These are phyloP conservation scores for Centella asiatica DNA, from an alignment of 129 eudicot genomes.

Conservation along the genomic window DNA sequence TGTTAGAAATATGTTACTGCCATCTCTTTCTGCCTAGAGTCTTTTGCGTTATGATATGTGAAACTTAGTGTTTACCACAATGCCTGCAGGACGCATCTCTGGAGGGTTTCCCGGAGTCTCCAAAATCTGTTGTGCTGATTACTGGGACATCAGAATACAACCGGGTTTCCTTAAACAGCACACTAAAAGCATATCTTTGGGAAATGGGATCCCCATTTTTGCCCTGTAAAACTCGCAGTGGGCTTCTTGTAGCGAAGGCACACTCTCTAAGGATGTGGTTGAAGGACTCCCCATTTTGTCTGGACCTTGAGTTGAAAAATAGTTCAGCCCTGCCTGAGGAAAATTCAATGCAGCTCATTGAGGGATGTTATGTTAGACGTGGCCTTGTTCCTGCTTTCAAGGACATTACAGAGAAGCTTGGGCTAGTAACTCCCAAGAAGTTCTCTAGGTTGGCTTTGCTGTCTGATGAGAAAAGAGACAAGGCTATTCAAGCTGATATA, in stretches of 20 bases:
- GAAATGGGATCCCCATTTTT: conserved; percentile 98
- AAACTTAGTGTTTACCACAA: not conserved
- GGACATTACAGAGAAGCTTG: conserved; percentile 69
- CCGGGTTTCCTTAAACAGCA: conserved; percentile 64
- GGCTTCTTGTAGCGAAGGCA: conserved; percentile 80
- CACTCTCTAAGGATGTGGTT: conserved; percentile 94
- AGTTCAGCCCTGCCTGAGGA: conserved; percentile 42
- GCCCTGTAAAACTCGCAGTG: conserved; percentile 80
- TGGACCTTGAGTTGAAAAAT: conserved; percentile 88
- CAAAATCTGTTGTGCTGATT: conserved; percentile 84
- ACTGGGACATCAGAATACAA: conserved; percentile 86
- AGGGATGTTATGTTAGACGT: conserved; percentile 75
- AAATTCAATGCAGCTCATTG: conserved; percentile 80
- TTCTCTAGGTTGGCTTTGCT: conserved; percentile 87
- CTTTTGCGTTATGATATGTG: not conserved
- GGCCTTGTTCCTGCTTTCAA: conserved; percentile 91
- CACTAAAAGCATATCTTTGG: conserved; percentile 79
- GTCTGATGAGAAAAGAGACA: conserved; percentile 77
- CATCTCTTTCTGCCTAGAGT: not conserved
- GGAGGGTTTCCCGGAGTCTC: conserved; percentile 81
- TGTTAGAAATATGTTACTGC: not conserved
- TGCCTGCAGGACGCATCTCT: conserved; percentile 79
- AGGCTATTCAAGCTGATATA: conserved; percentile 67
- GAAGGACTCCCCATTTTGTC: conserved; percentile 93
- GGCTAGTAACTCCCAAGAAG: conserved; percentile 69